A percentile compares a stretch with the other conserved stretches of the same genome.
Evolutionary conservation across 176 grass and related monocot species (phyloP).

Genomic region (Hyparrhenia diplandra): DNA sequence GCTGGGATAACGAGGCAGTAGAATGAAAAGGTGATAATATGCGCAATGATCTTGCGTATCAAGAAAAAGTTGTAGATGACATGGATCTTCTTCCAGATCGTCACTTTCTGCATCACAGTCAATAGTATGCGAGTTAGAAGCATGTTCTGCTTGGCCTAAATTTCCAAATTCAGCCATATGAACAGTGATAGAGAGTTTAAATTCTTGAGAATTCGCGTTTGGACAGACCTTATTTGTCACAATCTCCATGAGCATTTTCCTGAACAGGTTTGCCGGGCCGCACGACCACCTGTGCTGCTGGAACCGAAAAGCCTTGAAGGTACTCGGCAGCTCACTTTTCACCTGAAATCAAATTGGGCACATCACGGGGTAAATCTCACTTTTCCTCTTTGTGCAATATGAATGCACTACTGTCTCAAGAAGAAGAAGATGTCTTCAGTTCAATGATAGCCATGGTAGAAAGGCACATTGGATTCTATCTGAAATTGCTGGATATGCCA

Average conservation of each 20-base stretch:
- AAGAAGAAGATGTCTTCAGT: neutral
- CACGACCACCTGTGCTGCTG: slow-evolving; percentile 88
- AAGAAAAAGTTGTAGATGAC: slow-evolving; percentile 94
- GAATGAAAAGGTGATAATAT: slow-evolving; percentile 73
- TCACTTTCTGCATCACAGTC: slow-evolving; percentile 65
- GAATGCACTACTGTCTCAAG: neutral
- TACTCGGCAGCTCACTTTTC: slow-evolving; percentile 84
- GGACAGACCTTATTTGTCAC: slow-evolving; percentile 62
- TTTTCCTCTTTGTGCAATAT: slow-evolving; percentile 9
- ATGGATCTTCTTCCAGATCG: slow-evolving; percentile 83
- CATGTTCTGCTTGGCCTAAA: neutral
- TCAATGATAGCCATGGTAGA: slow-evolving; percentile 11
- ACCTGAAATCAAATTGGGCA: slow-evolving; percentile 37
- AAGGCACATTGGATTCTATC: slow-evolving; percentile 17
- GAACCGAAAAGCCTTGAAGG: slow-evolving; percentile 83
- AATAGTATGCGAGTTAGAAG: slow-evolving; percentile 12
- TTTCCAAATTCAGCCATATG: neutral
- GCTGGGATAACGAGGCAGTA: slow-evolving; percentile 79
- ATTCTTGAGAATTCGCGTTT: neutral
- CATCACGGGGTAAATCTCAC: neutral
- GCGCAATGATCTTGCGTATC: slow-evolving; percentile 54
- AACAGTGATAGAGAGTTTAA: neutral
- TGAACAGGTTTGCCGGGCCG: slow-evolving; percentile 72
- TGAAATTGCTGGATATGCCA: neutral
- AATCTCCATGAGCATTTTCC: slow-evolving; percentile 76